These are phyloP conservation scores for Penicillium sp. DNA, from an alignment of 2,329 filamentous ascomycete species.

Conservation along the genomic window DNA sequence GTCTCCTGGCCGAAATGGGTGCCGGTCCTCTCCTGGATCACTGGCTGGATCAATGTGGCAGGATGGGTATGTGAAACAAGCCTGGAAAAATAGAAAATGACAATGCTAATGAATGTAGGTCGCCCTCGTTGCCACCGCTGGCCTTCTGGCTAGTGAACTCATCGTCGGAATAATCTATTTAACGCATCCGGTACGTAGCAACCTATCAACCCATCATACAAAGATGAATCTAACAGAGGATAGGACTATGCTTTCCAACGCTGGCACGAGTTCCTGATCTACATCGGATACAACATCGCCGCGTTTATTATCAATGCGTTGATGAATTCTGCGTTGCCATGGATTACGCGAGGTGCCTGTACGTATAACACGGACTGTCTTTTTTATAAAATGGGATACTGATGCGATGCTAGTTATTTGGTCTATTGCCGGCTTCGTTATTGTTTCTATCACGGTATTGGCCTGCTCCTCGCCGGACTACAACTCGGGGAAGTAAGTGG, in stretches of 20 bases:
- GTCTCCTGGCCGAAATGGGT: slow-evolving; percentile 59
- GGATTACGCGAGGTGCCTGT: slow-evolving; percentile 63
- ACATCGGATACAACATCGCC: slow-evolving; percentile 59
- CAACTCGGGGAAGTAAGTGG: slow-evolving; percentile 57
- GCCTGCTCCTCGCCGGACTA: slow-evolving; percentile 63
- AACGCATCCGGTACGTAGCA: slow-evolving; percentile 46
- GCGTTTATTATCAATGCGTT: slow-evolving; percentile 65
- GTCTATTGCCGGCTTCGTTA: slow-evolving; percentile 64
- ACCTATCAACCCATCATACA: neutral
- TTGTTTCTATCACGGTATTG: slow-evolving; percentile 67
- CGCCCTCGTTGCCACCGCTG: slow-evolving; percentile 63
- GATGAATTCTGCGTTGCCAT: slow-evolving; percentile 57
- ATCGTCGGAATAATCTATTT: slow-evolving; percentile 63
- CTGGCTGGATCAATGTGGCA: slow-evolving; percentile 66
- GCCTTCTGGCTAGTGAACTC: slow-evolving; percentile 63
- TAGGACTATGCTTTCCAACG: slow-evolving; percentile 50
- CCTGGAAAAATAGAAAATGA: neutral
- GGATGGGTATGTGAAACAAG: slow-evolving; percentile 55
- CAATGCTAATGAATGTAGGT: slow-evolving; percentile 27
- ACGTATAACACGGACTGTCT: slow-evolving; percentile 10
- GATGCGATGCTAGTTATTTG: slow-evolving; percentile 50
- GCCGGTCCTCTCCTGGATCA: slow-evolving; percentile 63
- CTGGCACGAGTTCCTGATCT: slow-evolving; percentile 73
- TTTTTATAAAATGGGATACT: neutral
- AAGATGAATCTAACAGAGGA: neutral